Evolutionary conservation across 306 rosid species (phyloP).

Genomic region (Alnus rubra): DNA sequence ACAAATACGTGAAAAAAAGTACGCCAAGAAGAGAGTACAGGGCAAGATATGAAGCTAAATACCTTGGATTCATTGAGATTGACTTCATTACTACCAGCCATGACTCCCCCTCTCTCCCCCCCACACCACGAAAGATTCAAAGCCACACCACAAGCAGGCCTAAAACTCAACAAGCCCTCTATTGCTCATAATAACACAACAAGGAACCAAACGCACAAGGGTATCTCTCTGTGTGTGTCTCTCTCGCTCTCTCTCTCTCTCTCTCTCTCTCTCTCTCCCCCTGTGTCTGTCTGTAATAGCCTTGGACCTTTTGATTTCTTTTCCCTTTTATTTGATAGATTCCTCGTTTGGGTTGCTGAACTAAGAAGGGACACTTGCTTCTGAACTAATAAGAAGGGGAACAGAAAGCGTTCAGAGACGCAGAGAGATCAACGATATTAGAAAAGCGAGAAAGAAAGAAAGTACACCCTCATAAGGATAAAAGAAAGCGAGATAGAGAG

Average conservation of each 20-base stretch:
- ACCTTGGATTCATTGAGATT: slow-evolving; percentile 84
- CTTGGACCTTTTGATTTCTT: not conserved
- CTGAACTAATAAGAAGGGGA: slow-evolving; percentile 30
- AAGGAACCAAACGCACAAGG: slow-evolving; percentile 1
- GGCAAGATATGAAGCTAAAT: slow-evolving; percentile 21
- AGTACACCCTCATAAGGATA: slow-evolving; percentile 21
- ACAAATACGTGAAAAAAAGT: not conserved
- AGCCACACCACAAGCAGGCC: slow-evolving; percentile 22
- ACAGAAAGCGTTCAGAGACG: slow-evolving; percentile 34
- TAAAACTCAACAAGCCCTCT: slow-evolving; percentile 34
- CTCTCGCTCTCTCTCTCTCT: not conserved
- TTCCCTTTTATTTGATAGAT: slow-evolving; percentile 31
- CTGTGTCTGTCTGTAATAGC: not conserved
- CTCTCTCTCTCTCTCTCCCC: not conserved
- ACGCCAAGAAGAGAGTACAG: not conserved
- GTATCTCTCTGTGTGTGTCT: not conserved
- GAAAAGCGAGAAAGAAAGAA: slow-evolving; percentile 9
- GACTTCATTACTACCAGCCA: slow-evolving; percentile 76
- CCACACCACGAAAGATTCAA: slow-evolving; percentile 26
- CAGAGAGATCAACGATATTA: slow-evolving; percentile 24
- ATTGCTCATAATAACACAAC: not conserved
- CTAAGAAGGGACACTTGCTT: slow-evolving; percentile 35
- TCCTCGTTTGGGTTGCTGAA: slow-evolving; percentile 51
- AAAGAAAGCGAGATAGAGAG: slow-evolving; percentile 24
- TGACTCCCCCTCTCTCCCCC: slow-evolving; percentile 22